Base-by-base conservation (phyloP, 495 filamentous ascomycete genomes). In the Neurospora sublineolata region DNA sequence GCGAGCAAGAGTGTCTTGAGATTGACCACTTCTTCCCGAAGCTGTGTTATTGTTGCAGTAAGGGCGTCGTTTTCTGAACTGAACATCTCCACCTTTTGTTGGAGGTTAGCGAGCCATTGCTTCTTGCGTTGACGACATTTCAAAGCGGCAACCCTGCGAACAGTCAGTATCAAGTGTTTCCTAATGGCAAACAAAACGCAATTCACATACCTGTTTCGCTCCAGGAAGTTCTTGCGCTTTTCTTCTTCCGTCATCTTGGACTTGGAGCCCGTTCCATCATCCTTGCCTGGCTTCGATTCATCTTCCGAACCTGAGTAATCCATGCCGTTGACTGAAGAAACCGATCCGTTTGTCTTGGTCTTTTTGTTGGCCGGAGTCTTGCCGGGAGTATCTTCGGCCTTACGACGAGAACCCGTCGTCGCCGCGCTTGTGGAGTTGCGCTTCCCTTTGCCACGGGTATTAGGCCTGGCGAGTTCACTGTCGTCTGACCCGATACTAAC, bases 91-190 rank as follows among this genome's bases (percentile, higher is more conserved):
- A 98, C 95, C 80, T 99, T 99, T 30, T 87, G 87, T 80, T 99
- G 95, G 3, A 99, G 87, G 78, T 97, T 99, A 18, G 92, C 92
- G 60, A 99, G 88, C 95, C 95, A 99, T 79, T 98, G 95, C 84
- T 99, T 99, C 86, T 99, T 99, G 7, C 95, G 90, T 80, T 99
- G 95, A 70, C 95, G 91, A 83, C 95, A 99, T 80, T 99, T 99
- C 68, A 99, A 84, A 33, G 95, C 95, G 42, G 95, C 95, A 74
- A 99, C 93, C 79, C 95, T 98, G 74, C 10, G 71, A 68, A 68
- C 64, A 14, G 72, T 83, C 68, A 84, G 80, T 64, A 74, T 75
- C 3, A 20, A 18, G 18, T 10, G 14, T 36, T 18, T 12, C 12
- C 6, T 3, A 9, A 27, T 30, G 52, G 12, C 39, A 5, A 30